Evolutionary conservation across 148 eudicot species (phyloP).

Genomic region (Cornus florida): DNA sequence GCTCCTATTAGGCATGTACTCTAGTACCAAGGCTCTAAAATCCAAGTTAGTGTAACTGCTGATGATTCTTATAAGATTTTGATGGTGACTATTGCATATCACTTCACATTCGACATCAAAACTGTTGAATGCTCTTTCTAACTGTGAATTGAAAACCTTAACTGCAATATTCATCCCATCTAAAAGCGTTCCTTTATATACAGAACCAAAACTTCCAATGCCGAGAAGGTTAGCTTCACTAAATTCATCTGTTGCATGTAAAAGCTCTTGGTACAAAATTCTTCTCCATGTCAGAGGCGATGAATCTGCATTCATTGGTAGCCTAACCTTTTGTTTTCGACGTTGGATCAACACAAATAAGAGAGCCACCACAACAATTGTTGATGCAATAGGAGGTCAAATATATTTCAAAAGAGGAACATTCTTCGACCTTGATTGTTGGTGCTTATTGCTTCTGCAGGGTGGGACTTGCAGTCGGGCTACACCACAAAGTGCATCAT

Average conservation of each 20-base stretch:
- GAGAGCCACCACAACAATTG: background rate
- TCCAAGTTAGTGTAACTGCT: constrained; percentile 19
- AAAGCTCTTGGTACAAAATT: constrained; percentile 24
- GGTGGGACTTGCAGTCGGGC: background rate
- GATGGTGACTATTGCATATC: constrained; percentile 16
- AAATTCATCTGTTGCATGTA: constrained; percentile 23
- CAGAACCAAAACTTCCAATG: too few species aligned
- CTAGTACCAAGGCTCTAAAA: constrained; percentile 20
- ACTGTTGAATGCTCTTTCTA: constrained; percentile 13
- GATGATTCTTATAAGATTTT: constrained; percentile 27
- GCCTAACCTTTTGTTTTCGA: too few species aligned
- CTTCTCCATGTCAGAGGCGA: constrained; percentile 5
- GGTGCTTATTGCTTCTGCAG: background rate
- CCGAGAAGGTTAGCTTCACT: constrained; percentile 3
- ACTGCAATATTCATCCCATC: too few species aligned
- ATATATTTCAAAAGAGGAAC: constrained; percentile 15
- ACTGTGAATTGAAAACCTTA: too few species aligned
- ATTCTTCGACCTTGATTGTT: background rate
- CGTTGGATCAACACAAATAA: background rate
- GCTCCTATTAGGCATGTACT: too few species aligned
- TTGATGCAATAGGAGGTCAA: constrained; percentile 3
- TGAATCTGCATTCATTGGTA: too few species aligned
- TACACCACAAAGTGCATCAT: background rate
- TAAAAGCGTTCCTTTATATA: too few species aligned
- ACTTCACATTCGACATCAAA: constrained; percentile 30